Conservation (phyloP, 208 protist genomes). For the Acanthamoeba pearcei region DNA sequence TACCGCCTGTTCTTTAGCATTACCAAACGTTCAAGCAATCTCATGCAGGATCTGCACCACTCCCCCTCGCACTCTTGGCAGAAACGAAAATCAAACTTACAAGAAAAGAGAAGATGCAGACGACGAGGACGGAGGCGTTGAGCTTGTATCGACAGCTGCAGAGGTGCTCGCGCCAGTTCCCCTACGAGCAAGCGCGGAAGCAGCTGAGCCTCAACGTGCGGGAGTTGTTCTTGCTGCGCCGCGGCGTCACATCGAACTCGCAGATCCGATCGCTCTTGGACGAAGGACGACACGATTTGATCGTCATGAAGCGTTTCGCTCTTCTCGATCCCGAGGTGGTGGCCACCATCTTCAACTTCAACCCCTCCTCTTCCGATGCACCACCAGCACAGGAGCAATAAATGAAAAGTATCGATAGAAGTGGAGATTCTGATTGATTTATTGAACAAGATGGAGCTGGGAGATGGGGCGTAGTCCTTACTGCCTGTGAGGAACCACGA, state of each 20-base stretch:
- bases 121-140: neutral
- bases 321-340: neutral
- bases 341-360: neutral
- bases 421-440: too few species aligned
- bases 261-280: neutral
- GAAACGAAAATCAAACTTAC: too few species aligned
- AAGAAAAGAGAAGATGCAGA: neutral
- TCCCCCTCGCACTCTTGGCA: too few species aligned
- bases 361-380: neutral
- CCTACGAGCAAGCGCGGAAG: neutral
- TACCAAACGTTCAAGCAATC: too few species aligned
- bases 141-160: conserved; percentile 21
- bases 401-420: too few species aligned
- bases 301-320: conserved; percentile 18
- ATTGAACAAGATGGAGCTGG: neutral
- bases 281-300: neutral
- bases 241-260: neutral
- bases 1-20: neutral
- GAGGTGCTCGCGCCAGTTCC: neutral
- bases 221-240: conserved; percentile 57
- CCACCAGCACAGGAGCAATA: neutral
- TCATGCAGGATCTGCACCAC: too few species aligned
- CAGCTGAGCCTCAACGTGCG: conserved; percentile 22
- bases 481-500: conserved; percentile 28
- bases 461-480: neutral